These are phyloP conservation scores for Dendrobium nobile DNA, from an alignment of 106 monocot species.

Conservation along the genomic window DNA sequence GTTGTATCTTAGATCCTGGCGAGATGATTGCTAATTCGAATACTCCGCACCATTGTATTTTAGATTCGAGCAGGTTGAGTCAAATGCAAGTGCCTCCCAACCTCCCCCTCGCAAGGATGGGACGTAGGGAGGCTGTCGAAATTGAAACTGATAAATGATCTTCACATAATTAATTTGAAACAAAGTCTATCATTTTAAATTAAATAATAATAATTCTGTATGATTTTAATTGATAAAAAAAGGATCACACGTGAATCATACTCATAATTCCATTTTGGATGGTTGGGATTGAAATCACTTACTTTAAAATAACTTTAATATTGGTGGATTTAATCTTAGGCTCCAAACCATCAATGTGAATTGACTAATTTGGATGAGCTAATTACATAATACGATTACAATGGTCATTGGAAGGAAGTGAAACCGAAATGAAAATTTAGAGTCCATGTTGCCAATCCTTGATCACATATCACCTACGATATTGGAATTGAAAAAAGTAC, in stretches of 20 bases:
- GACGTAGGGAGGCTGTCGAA: too few relatives aligned
- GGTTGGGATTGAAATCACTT: not conserved
- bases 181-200: too few relatives aligned
- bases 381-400: not conserved
- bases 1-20: too few relatives aligned
- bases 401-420: not conserved
- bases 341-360: not conserved
- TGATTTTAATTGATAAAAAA: too few relatives aligned
- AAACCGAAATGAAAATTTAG: slow-evolving; percentile 27
- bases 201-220: too few relatives aligned
- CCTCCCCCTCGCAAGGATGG: too few relatives aligned
- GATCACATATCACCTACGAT: slow-evolving; percentile 22
- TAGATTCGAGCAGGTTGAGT: too few relatives aligned
- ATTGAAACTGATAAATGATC: too few relatives aligned
- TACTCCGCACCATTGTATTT: too few relatives aligned
- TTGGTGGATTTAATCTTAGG: not conserved
- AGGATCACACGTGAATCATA: not conserved
- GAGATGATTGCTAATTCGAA: too few relatives aligned
- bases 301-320: not conserved
- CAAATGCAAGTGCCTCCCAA: too few relatives aligned
- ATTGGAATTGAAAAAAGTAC: slow-evolving; percentile 57
- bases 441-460: slow-evolving; percentile 53
- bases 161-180: too few relatives aligned
- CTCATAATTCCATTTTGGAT: not conserved
- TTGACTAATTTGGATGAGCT: not conserved